phyloP scores from a whole-genome alignment of 768 basidiomycete species.

The Trametes punicea region DNA sequence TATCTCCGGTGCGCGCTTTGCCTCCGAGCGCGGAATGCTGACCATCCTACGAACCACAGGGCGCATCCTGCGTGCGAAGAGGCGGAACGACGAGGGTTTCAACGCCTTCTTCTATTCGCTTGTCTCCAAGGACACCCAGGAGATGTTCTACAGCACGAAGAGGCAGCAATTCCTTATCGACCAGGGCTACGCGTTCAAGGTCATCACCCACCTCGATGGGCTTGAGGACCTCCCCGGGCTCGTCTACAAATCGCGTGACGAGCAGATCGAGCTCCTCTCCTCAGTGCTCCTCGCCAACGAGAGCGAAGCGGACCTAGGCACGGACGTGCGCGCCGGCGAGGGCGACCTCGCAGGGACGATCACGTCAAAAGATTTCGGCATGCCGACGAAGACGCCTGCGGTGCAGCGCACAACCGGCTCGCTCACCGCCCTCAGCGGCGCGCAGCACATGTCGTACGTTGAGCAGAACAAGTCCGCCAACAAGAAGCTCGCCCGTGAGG shows the following conservation, averaged over 20 bases:
- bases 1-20: background rate
- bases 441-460: constrained; percentile 88
- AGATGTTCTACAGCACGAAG: constrained; percentile 99
- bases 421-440: constrained; percentile 80
- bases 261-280: constrained; percentile 95
- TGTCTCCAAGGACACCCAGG: constrained; percentile 97
- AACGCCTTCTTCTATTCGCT: constrained; percentile 99
- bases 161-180: constrained; percentile 98
- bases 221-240: constrained; percentile 81
- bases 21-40: background rate
- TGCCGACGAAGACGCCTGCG: constrained; percentile 56
- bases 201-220: constrained; percentile 96
- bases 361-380: constrained; percentile 83
- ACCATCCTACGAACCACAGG: constrained; percentile 42
- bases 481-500: constrained; percentile 63
- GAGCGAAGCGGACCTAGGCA: constrained; percentile 82
- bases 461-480: constrained; percentile 92
- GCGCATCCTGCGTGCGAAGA: constrained; percentile 94
- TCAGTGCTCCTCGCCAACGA: constrained; percentile 91
- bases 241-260: constrained; percentile 86
- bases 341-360: constrained; percentile 84
- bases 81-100: constrained; percentile 98
- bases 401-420: constrained; percentile 81
- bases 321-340: constrained; percentile 78
- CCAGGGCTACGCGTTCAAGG: constrained; percentile 99